A percentile compares a stretch with the other conserved stretches of the same genome.
Conservation (phyloP, 176 grass and related monocot genomes). For the Thinopyrum elongatum region DNA sequence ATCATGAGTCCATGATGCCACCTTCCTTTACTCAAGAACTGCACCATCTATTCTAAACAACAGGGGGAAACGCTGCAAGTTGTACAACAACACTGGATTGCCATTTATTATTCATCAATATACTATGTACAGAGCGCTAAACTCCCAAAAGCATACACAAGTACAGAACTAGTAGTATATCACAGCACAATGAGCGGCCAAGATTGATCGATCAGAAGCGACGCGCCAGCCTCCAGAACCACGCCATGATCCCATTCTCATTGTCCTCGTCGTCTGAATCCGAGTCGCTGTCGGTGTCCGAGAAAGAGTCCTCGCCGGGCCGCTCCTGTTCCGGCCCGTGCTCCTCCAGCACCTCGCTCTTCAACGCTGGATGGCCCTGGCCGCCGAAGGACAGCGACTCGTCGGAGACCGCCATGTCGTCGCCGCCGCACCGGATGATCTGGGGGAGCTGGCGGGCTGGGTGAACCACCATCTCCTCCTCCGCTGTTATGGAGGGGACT, state of each 20-base stretch:
- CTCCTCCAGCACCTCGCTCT: neutral
- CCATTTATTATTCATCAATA: slow-evolving; percentile 18
- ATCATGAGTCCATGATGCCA: slow-evolving; percentile 70
- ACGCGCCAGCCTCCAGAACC: slow-evolving; percentile 43
- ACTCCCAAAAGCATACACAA: neutral
- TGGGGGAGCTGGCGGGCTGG: neutral
- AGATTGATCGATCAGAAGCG: slow-evolving; percentile 22
- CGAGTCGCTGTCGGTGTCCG: slow-evolving; percentile 33
- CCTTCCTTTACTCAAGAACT: slow-evolving; percentile 52
- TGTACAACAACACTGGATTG: neutral
- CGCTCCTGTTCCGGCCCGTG: neutral
- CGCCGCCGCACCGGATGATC: slow-evolving; percentile 27
- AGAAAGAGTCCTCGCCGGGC: neutral
- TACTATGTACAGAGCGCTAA: neutral
- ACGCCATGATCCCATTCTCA: slow-evolving; percentile 17
- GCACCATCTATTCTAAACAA: slow-evolving; percentile 71
- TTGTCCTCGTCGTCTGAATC: slow-evolving; percentile 46
- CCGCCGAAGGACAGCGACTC: neutral
- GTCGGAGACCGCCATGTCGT: neutral
- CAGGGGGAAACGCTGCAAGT: neutral
- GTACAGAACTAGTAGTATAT: neutral
- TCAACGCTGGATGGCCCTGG: neutral
- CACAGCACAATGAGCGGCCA: neutral
- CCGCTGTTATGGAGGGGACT: neutral
- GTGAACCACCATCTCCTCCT: neutral